phyloP scores from a whole-genome alignment of 192 early-diverging fungal species.

The Globomyces pollinis-pini region DNA sequence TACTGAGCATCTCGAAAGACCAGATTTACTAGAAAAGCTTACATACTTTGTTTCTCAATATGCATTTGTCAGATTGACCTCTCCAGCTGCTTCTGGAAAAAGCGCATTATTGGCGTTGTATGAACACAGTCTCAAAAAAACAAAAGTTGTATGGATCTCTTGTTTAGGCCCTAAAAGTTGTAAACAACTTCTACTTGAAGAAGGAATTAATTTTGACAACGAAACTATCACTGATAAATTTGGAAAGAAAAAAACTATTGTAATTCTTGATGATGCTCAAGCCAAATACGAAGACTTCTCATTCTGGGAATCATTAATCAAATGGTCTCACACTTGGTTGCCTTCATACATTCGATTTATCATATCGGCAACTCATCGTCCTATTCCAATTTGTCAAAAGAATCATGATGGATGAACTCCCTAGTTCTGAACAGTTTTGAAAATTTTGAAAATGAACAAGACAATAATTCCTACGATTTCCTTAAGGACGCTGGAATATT shows the following conservation, averaged over 20 bases:
- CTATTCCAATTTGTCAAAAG: not conserved
- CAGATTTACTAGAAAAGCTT: not conserved
- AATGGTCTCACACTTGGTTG: constrained; percentile 12
- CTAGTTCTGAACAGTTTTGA: constrained; percentile 4
- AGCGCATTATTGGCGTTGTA: not conserved
- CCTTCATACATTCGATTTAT: constrained; percentile 17
- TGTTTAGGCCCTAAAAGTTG: not conserved
- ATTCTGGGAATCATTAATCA: constrained; percentile 16
- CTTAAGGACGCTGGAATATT: constrained; percentile 7
- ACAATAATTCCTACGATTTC: constrained; percentile 19
- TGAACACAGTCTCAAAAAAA: not conserved
- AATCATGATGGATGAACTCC: not conserved
- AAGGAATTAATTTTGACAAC: not conserved
- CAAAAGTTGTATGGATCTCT: not conserved
- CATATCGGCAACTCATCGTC: constrained; percentile 17
- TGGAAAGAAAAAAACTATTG: not conserved
- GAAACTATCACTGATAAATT: not conserved
- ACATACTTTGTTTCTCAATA: not conserved
- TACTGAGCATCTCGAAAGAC: not conserved
- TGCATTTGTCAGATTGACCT: not conserved
- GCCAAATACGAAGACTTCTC: constrained; percentile 10
- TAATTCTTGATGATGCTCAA: constrained; percentile 22
- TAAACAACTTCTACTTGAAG: not conserved
- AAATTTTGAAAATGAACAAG: constrained; percentile 8
- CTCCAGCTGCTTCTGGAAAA: not conserved